Percentiles rank a stretch among this genome's conserved stretches.
These are phyloP conservation scores for Terana coerulea DNA, from an alignment of 768 basidiomycete genomes.

Conservation along the genomic window DNA sequence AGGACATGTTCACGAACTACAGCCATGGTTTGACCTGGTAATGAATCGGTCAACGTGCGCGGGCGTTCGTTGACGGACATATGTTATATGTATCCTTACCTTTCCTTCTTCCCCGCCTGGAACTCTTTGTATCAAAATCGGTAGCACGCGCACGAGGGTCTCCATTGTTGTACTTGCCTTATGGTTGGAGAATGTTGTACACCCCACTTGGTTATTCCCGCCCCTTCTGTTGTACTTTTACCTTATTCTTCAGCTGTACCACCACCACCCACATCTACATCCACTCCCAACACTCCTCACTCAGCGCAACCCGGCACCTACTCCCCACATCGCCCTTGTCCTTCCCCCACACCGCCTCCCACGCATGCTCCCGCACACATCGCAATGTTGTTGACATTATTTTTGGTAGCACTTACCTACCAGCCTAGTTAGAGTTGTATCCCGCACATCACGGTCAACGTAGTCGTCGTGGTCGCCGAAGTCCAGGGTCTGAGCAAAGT, in stretches of 20 bases:
- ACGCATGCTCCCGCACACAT: not conserved
- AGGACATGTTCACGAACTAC: slow-evolving; percentile 32
- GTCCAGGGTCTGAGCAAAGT: not conserved
- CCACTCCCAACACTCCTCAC: slow-evolving; percentile 1
- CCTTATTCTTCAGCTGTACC: slow-evolving; percentile 2
- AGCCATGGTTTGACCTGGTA: slow-evolving; percentile 31
- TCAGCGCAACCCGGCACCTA: not conserved
- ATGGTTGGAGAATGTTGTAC: slow-evolving; percentile 8
- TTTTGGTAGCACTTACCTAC: slow-evolving; percentile 13
- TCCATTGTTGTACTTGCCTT: slow-evolving; percentile 17
- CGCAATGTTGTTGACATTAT: slow-evolving; percentile 14
- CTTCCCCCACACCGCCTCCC: slow-evolving; percentile 1
- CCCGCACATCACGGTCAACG: not conserved
- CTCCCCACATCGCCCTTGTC: not conserved
- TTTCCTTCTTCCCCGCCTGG: slow-evolving; percentile 9
- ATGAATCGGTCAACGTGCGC: slow-evolving; percentile 29
- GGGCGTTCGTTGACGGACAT: slow-evolving; percentile 28
- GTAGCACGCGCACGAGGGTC: slow-evolving; percentile 12
- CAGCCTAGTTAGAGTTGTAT: slow-evolving; percentile 6
- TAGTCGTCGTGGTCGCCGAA: not conserved
- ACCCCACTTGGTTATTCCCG: slow-evolving; percentile 6
- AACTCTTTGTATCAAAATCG: slow-evolving; percentile 24
- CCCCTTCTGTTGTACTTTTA: slow-evolving; percentile 12
- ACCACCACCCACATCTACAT: not conserved
- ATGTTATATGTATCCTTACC: slow-evolving; percentile 5